Percentiles rank a stretch among this genome's conserved stretches.
Conservation (phyloP, 495 filamentous ascomycete genomes). For the Penicillium longicatenatum region DNA sequence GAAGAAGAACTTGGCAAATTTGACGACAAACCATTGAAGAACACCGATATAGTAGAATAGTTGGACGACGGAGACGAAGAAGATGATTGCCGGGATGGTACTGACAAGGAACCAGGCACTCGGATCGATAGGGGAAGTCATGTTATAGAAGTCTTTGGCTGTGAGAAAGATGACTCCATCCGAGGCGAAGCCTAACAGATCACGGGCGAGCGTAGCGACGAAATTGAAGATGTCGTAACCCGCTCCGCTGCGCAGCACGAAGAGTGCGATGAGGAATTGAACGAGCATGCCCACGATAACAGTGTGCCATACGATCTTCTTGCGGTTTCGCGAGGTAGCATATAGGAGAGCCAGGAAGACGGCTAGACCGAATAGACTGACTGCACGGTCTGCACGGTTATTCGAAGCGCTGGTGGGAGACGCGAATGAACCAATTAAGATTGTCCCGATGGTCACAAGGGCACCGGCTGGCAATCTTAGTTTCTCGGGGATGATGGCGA, state of each 20-base stretch:
- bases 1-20: slow-evolving; percentile 89
- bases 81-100: slow-evolving; percentile 83
- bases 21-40: slow-evolving; percentile 84
- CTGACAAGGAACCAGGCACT: slow-evolving; percentile 66
- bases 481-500: slow-evolving; percentile 60
- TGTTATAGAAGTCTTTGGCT: slow-evolving; percentile 32
- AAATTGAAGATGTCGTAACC: slow-evolving; percentile 88
- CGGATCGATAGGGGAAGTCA: slow-evolving; percentile 22
- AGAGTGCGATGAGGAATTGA: slow-evolving; percentile 86
- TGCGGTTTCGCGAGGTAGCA: slow-evolving; percentile 69
- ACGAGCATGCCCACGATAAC: slow-evolving; percentile 86
- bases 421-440: slow-evolving; percentile 74
- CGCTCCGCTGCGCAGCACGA: slow-evolving; percentile 76
- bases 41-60: slow-evolving; percentile 75
- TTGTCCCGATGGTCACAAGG: slow-evolving; percentile 61
- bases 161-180: slow-evolving; percentile 76
- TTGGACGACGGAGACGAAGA: slow-evolving; percentile 88
- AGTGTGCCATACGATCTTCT: slow-evolving; percentile 63
- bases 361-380: slow-evolving; percentile 77
- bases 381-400: slow-evolving; percentile 72
- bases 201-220: slow-evolving; percentile 68
- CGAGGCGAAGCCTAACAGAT: slow-evolving; percentile 68
- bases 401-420: slow-evolving; percentile 71
- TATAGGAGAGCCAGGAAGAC: slow-evolving; percentile 71
- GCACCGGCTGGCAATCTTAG: slow-evolving; percentile 61